phyloP scores from a whole-genome alignment of 306 rosid species.

The Lagenaria siceraria region DNA sequence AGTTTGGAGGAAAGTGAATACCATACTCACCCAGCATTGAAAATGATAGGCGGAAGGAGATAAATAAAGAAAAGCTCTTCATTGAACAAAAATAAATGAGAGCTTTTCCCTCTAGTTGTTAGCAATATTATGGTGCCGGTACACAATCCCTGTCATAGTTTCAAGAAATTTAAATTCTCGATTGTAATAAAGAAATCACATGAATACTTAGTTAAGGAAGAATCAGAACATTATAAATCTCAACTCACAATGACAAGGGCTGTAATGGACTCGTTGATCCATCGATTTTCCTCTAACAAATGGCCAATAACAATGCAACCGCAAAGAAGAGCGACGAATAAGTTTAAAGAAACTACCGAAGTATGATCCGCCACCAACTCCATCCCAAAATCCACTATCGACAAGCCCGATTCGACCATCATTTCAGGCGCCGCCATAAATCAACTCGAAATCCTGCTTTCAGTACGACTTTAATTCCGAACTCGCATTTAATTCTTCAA shows the following conservation, averaged over 20 bases:
- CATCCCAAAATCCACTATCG: conserved; percentile 11
- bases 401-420: neutral
- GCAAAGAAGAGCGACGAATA: conserved; percentile 81
- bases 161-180: neutral
- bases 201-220: neutral
- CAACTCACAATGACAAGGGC: conserved; percentile 76
- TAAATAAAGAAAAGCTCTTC: conserved; percentile 95
- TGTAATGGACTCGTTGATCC: conserved; percentile 91
- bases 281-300: conserved; percentile 69
- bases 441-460: neutral
- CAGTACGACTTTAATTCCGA: neutral
- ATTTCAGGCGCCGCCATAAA: neutral
- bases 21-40: conserved; percentile 78
- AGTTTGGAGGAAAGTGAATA: neutral
- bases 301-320: conserved; percentile 82
- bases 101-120: conserved; percentile 77
- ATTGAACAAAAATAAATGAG: conserved; percentile 63
- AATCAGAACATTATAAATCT: neutral
- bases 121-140: conserved; percentile 64
- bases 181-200: neutral
- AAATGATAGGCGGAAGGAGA: conserved; percentile 95
- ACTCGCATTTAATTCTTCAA: neutral
- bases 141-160: conserved; percentile 56
- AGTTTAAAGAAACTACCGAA: conserved; percentile 73
- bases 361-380: conserved; percentile 46